Evolutionary conservation across 2,329 filamentous ascomycete species (phyloP).

Genomic region (Aspergillus ochraceus): DNA sequence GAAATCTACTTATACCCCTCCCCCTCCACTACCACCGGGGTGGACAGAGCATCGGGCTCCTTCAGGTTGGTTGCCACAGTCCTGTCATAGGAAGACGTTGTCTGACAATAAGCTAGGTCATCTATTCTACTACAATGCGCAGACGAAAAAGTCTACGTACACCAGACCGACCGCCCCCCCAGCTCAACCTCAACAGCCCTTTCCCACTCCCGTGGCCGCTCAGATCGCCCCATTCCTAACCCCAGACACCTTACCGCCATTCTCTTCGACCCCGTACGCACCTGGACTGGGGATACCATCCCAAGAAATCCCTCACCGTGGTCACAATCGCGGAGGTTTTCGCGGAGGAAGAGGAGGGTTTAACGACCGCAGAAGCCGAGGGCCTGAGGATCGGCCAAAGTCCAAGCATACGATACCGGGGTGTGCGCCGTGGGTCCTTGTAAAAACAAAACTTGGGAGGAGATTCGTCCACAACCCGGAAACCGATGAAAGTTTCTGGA

Average conservation of each 20-base stretch:
- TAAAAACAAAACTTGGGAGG: conserved; percentile 87
- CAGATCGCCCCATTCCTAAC: conserved; percentile 31
- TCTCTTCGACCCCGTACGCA: conserved; percentile 39
- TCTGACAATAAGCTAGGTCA: conserved; percentile 58
- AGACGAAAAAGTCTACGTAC: conserved; percentile 85
- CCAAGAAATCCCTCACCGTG: conserved; percentile 28
- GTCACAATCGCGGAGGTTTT: conserved; percentile 47
- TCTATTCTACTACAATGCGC: conserved; percentile 81
- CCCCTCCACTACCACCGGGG: conserved; percentile 69
- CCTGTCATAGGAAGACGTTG: conserved; percentile 10
- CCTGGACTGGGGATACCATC: conserved; percentile 21
- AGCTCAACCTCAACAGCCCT: conserved; percentile 26
- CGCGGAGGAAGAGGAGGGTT: conserved; percentile 55
- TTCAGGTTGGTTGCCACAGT: conserved; percentile 52
- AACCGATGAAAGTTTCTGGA: conserved; percentile 92
- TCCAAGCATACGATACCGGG: conserved; percentile 76
- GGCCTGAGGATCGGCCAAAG: conserved; percentile 77
- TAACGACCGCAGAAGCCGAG: conserved; percentile 62
- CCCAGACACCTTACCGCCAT: conserved; percentile 35
- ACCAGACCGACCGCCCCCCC: conserved; percentile 61
- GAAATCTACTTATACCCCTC: conserved; percentile 72
- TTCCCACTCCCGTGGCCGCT: conserved; percentile 44
- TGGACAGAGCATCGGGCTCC: conserved; percentile 96
- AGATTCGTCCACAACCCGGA: conserved; percentile 86
- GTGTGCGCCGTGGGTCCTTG: conserved; percentile 82